These are phyloP conservation scores for Phallus indusiatus DNA, from an alignment of 768 basidiomycete species.

Conservation along the genomic window DNA sequence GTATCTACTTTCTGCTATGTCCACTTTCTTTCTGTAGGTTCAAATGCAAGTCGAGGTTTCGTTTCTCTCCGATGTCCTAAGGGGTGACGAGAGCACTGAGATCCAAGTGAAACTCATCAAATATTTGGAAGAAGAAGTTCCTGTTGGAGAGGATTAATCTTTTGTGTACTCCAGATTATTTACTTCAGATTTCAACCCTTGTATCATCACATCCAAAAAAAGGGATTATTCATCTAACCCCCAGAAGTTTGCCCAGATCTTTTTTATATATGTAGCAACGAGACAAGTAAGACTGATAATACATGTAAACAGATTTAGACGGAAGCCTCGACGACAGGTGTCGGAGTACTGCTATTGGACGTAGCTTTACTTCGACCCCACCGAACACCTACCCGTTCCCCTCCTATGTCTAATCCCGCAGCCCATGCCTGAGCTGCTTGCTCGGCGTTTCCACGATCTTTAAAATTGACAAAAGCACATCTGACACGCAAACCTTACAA, in stretches of 20 bases:
- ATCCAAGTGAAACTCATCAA: constrained; percentile 84
- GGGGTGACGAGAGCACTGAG: constrained; percentile 92
- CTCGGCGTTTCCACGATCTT: constrained; percentile 74
- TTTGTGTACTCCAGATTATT: neutral
- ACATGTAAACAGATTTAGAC: neutral
- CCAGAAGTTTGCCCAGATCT: too few species aligned
- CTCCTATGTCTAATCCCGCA: constrained; percentile 82
- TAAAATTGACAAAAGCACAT: constrained; percentile 96
- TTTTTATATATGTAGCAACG: neutral
- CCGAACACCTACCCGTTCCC: constrained; percentile 60
- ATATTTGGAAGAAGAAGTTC: constrained; percentile 93
- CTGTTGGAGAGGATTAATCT: constrained; percentile 73
- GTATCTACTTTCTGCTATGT: neutral
- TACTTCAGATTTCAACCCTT: neutral
- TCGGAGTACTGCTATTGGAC: constrained; percentile 22
- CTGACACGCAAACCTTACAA: constrained; percentile 26
- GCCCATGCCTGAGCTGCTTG: constrained; percentile 82
- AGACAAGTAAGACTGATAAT: neutral
- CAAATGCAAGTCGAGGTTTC: constrained; percentile 91
- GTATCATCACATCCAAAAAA: neutral
- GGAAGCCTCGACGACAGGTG: constrained; percentile 8
- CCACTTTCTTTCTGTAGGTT: constrained; percentile 42
- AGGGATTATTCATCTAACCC: too few species aligned
- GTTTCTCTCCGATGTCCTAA: constrained; percentile 82
- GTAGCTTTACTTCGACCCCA: constrained; percentile 76